Base-by-base conservation (phyloP, 2,329 filamentous ascomycete species). In the Ophiostoma ips region DNA sequence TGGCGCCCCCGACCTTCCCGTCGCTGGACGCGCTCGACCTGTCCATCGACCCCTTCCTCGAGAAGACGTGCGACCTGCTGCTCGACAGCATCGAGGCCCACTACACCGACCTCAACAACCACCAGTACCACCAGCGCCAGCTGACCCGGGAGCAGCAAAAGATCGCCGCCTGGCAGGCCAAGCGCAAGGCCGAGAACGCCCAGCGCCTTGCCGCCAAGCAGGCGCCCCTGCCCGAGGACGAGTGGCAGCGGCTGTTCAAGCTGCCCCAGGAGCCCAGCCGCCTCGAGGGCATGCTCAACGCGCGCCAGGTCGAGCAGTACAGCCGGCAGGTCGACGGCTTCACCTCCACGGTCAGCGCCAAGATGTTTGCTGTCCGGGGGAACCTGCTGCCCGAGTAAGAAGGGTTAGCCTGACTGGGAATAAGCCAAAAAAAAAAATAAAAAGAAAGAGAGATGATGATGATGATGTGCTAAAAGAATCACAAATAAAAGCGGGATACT, bases 81-180 rank as follows among this genome's bases (percentile, higher is more conserved):
- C 81, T 96, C 55, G 92, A 98, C 64, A 88, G 84, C 73, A 95
- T 98, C 66, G 92, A 98, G 74, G 84, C 84, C 50, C 92, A 98
- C 74, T 92, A 96, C 72, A 95, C 89, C 53, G 92, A 98, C 70
- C 84, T 94, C 66, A 96, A 96, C 80, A 98, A 98, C 77, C 92
- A 94, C 73, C 89, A 95, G 68, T 80, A 78, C 77, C 95, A 95
- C 74, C 88, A 95, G 71, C 81, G 92, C 62, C 88, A 94, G 63
- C 76, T 96, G 52, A 84, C 83, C 49, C 86, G 92, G 60, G 92
- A 98, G 72, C 92, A 98, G 72, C 72, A 84, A 61, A 98, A 96
- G 79, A 95, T 98, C 61, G 82, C 86, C 50, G 84, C 88, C 57
- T 98, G 92, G 92, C 90, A 96, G 71, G 72, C 83, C 55, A 96